Evolutionary conservation across 306 rosid species (phyloP), one percentile per base, ranked within the genome.

Genomic region (Sicyos baderoa): DNA sequence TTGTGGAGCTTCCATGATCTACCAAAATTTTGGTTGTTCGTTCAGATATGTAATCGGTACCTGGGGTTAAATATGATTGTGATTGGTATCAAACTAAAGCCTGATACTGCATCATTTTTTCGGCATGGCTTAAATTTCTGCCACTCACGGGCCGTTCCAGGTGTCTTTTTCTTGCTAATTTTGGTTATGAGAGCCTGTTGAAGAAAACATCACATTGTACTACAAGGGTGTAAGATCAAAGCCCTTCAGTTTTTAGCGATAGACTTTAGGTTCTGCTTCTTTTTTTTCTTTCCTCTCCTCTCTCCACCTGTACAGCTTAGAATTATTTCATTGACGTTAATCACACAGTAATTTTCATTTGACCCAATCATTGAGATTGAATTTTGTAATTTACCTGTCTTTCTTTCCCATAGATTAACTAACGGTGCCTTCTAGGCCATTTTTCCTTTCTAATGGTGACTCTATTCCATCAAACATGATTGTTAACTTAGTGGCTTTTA

Each of bases 291-390:
- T 21, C 35, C 17, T 15, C 25, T 66, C 15, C 53, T 42, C 71
- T 66, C 56, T 47, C 44, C 15, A 47, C 71, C 55, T 66, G 71
- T 66, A 66, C 71, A 91, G 91, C 52, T 66, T 91, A 87, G 96
- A 84, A 78, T 85, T 79, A 84, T 86, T 85, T 72, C 86, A 83
- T 93, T 64, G 88, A 77, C 84, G 81, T 77, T 78, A 84, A 84
- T 69, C 76, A 83, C 76, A 78, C 86, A 85, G 77, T 81, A 78
- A 62, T 81, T 84, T 78, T 77, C 80, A 53, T 22, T 64, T 44
- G 1, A 6, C 56, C 49, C 55, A 48, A 47, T 66, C 52, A 16
- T 47, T 64, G 50, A 18, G 70, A 64, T 22, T 22, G 71, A 66
- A 66, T 14, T 47, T 48, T 45, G 54, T 45, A 66, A 66, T 23